Evolutionary conservation across 768 basidiomycete species (phyloP).

Genomic region (Clitopilus passeckerianus): DNA sequence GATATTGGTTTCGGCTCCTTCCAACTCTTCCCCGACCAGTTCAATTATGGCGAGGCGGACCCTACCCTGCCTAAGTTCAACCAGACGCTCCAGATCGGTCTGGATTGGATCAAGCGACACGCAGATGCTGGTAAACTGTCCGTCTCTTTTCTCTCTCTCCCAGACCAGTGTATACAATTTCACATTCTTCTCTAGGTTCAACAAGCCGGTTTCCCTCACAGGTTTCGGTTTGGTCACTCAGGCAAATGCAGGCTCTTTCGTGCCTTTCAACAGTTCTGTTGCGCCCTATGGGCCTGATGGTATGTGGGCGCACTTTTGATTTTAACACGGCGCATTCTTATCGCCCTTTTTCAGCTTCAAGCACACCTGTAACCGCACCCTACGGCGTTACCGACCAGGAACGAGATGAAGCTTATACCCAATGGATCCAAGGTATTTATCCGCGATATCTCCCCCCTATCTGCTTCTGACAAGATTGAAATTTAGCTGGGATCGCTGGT

Average conservation of each 20-base stretch:
- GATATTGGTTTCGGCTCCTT: slow-evolving; percentile 54
- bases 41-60: slow-evolving; percentile 44
- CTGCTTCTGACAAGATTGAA: neutral
- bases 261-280: slow-evolving; percentile 54
- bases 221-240: slow-evolving; percentile 64
- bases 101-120: slow-evolving; percentile 52
- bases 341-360: neutral
- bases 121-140: slow-evolving; percentile 39
- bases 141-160: slow-evolving; percentile 5
- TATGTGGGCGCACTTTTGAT: neutral
- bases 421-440: slow-evolving; percentile 44
- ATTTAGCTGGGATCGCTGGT: slow-evolving; percentile 32
- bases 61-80: slow-evolving; percentile 46
- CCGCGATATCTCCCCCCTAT: neutral
- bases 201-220: slow-evolving; percentile 50
- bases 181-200: slow-evolving; percentile 27
- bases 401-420: slow-evolving; percentile 45
- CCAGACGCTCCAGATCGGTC: slow-evolving; percentile 44
- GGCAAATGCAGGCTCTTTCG: slow-evolving; percentile 44
- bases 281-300: slow-evolving; percentile 33
- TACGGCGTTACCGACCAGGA: slow-evolving; percentile 51
- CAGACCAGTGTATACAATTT: too few relatives aligned
- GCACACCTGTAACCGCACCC: slow-evolving; percentile 16
- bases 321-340: neutral
- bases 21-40: slow-evolving; percentile 69